Evolutionary conservation across 306 rosid species (phyloP), one percentile per base, ranked within the genome.

Genomic region (Astragalus glycyphyllos): DNA sequence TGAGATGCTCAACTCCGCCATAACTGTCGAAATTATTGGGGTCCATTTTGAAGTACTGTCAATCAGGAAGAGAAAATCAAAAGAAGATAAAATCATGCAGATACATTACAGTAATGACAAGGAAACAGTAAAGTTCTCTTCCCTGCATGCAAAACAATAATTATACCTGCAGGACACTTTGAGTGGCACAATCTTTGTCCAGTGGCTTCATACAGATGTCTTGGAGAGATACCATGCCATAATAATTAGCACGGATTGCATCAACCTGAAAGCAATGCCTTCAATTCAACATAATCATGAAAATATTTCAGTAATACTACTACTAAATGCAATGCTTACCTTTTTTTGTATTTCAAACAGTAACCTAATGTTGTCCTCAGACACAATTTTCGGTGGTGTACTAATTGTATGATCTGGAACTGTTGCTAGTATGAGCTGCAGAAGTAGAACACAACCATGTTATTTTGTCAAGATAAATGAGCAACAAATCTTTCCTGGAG

Each of bases 171-270:
- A 94, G 77, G 68, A 94, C 84, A 81, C 92, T 94, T 80, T 91
- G 99, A 40, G 92, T 87, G 68, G 99, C 97, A 79, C 99, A 94
- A 68, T 91, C 88, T 75, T 78, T 84, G 81, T 94, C 97, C 67
- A 94, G 81, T 69, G 99, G 99, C 86, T 94, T 94, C 96, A 94
- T 46, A 89, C 99, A 94, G 62, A 94, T 94, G 77, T 94, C 96
- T 80, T 80, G 67, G 42, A 94, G 97, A 76, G 92, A 84, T 74
- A 89, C 54, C 79, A 73, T 73, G 53, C 96, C 96, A 56, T 91
- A 89, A 79, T 86, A 79, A 80, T 94, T 87, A 79, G 88, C 97
- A 61, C 61, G 90, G 65, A 94, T 75, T 75, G 88, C 89, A 77
- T 86, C 96, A 62, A 94, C 92, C 99, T 94, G 83, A 58, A 40